phyloP scores from a whole-genome alignment of 768 basidiomycete species.

The Ramaria rubella region DNA sequence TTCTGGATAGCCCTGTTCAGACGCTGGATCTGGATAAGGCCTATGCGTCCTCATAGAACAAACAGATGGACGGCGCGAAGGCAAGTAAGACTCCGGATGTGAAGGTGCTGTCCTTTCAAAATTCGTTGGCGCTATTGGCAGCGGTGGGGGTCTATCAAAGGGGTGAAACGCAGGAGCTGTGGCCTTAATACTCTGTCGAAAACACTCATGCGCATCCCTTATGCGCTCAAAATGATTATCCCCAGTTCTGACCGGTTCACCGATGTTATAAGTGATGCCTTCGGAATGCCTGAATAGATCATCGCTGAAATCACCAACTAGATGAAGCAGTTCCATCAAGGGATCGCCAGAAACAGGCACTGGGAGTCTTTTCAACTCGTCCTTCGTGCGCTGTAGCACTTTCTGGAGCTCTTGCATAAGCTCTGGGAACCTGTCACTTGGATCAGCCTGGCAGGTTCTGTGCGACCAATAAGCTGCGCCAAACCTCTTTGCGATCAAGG shows the following conservation, averaged over 20 bases:
- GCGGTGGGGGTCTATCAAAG: slow-evolving; percentile 25
- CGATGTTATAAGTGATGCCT: slow-evolving; percentile 24
- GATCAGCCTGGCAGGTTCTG: not conserved
- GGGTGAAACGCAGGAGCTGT: slow-evolving; percentile 59
- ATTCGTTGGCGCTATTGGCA: not conserved
- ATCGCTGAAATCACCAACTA: slow-evolving; percentile 41
- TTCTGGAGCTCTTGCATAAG: slow-evolving; percentile 52
- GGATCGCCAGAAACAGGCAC: slow-evolving; percentile 50
- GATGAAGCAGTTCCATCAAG: slow-evolving; percentile 43
- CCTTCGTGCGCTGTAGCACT: slow-evolving; percentile 35
- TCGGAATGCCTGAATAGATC: slow-evolving; percentile 42
- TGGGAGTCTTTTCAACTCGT: slow-evolving; percentile 31
- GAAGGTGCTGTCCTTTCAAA: too few species aligned
- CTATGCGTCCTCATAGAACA: too few species aligned
- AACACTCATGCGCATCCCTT: slow-evolving; percentile 40
- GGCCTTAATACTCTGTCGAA: slow-evolving; percentile 39
- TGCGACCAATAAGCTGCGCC: not conserved
- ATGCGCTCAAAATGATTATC: slow-evolving; percentile 32
- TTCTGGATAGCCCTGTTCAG: too few species aligned
- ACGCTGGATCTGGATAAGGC: too few species aligned
- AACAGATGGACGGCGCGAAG: too few species aligned
- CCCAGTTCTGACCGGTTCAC: too few species aligned
- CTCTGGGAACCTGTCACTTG: slow-evolving; percentile 61
- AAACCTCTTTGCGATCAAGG: slow-evolving; percentile 55
- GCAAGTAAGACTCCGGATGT: too few species aligned